Conservation (phyloP, 2,329 filamentous ascomycete species). For the Proliferodiscus dingleyae region DNA sequence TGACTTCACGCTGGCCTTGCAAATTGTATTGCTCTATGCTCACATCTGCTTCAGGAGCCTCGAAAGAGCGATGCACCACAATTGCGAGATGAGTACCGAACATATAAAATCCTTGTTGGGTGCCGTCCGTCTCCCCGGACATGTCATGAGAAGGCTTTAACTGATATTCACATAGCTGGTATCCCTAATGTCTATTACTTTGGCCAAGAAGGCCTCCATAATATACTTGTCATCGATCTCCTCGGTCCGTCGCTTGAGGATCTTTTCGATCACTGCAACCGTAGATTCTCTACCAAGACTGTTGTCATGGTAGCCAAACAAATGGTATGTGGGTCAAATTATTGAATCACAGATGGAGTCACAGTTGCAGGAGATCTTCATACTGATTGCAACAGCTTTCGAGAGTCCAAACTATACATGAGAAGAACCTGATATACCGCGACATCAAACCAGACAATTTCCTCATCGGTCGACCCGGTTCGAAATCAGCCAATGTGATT, state of each 20-base stretch:
- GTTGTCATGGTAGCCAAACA: slow-evolving; percentile 99
- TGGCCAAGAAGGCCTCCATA: slow-evolving; percentile 95
- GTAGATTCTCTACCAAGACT: slow-evolving; percentile 93
- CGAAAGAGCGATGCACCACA: slow-evolving; percentile 98
- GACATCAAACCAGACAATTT: slow-evolving; percentile 99
- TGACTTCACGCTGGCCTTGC: no score
- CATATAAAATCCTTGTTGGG: slow-evolving; percentile 98
- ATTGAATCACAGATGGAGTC: no score
- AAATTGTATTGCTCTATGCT: neutral
- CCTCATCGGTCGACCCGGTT: slow-evolving; percentile 85
- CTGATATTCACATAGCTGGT: slow-evolving; percentile 62
- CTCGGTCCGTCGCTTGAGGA: slow-evolving; percentile 93
- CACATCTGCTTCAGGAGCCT: slow-evolving; percentile 75
- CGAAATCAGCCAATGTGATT: slow-evolving; percentile 95
- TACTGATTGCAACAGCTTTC: slow-evolving; percentile 57
- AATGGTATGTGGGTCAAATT: slow-evolving; percentile 60
- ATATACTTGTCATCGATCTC: slow-evolving; percentile 96
- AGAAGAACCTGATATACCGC: slow-evolving; percentile 98
- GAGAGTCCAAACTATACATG: slow-evolving; percentile 88
- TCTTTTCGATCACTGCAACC: slow-evolving; percentile 94
- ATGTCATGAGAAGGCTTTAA: slow-evolving; percentile 10
- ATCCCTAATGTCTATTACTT: slow-evolving; percentile 99
- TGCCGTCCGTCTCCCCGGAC: slow-evolving; percentile 72
- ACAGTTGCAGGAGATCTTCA: no score
- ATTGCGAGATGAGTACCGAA: slow-evolving; percentile 95